Evolutionary conservation across 108 stramenopile species (phyloP).

Genomic region (Fragilaria crotonensis): DNA sequence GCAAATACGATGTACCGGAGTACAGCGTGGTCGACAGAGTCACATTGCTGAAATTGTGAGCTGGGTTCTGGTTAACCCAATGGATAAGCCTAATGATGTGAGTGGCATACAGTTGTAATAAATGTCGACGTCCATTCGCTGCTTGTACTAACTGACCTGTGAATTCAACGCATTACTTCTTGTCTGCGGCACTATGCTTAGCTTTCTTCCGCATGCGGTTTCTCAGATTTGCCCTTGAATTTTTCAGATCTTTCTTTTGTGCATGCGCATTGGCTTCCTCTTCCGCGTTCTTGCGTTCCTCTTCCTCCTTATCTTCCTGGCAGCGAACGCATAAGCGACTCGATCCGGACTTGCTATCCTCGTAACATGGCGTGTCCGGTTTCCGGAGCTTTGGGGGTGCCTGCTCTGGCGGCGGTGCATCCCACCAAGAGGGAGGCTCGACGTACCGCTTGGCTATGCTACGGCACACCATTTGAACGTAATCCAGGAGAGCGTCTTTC

Average conservation of each 20-base stretch:
- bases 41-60: too few relatives aligned
- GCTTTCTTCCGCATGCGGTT: constrained; percentile 50
- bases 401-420: constrained; percentile 33
- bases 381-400: constrained; percentile 58
- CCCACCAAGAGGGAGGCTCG: constrained; percentile 69
- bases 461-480: constrained; percentile 83
- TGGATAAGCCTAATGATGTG: too few relatives aligned
- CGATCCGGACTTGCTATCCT: constrained; percentile 43
- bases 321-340: constrained; percentile 66
- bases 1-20: too few relatives aligned
- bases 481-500: constrained; percentile 83
- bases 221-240: constrained; percentile 23
- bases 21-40: too few relatives aligned
- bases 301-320: constrained; percentile 54
- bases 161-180: too few relatives aligned
- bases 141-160: too few relatives aligned
- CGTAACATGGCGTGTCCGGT: constrained; percentile 61
- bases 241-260: constrained; percentile 38
- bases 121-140: too few relatives aligned
- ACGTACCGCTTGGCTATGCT: constrained; percentile 77
- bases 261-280: constrained; percentile 31
- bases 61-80: too few relatives aligned
- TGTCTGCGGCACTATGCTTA: too few relatives aligned
- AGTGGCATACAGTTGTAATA: too few relatives aligned
- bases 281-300: constrained; percentile 36